A percentile compares a stretch with the other conserved stretches of the same genome.
Evolutionary conservation across 164 flowering plant genomes (phyloP).

Genomic region (Cinnamomum micranthum): DNA sequence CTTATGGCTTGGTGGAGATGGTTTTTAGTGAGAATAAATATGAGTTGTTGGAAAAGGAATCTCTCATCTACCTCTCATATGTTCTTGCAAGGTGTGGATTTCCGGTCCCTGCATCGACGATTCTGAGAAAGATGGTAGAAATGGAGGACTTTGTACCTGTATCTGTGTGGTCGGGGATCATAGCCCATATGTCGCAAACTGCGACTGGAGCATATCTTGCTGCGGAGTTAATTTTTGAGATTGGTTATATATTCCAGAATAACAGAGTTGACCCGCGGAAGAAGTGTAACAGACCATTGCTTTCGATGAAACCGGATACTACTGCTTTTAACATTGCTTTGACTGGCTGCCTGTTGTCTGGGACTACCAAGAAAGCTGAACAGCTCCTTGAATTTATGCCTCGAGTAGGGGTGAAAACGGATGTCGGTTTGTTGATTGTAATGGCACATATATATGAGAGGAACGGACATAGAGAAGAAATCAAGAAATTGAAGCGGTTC

Average conservation of each 20-base stretch:
- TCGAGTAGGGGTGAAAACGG: conserved; percentile 58
- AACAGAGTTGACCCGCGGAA: conserved; percentile 84
- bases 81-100: conserved; percentile 59
- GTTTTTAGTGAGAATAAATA: conserved; percentile 61
- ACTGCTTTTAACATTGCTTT: conserved; percentile 59
- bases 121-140: conserved; percentile 72
- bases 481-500: conserved; percentile 76
- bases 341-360: conserved; percentile 70
- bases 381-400: conserved; percentile 90
- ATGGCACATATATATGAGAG: conserved; percentile 90
- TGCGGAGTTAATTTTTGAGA: conserved; percentile 80
- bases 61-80: conserved; percentile 62
- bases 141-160: conserved; percentile 66
- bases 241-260: conserved; percentile 76
- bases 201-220: conserved; percentile 72
- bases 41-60: conserved; percentile 58
- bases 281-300: conserved; percentile 67
- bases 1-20: conserved; percentile 55
- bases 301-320: conserved; percentile 85
- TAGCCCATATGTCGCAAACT: conserved; percentile 71
- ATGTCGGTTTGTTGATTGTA: conserved; percentile 46
- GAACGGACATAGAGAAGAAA: conserved; percentile 85
- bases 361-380: conserved; percentile 83
- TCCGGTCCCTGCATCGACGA: conserved; percentile 67
- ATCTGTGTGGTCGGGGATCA: conserved; percentile 69